Evolutionary conservation across 148 eudicot species (phyloP).

Genomic region (Bassia scoparia): DNA sequence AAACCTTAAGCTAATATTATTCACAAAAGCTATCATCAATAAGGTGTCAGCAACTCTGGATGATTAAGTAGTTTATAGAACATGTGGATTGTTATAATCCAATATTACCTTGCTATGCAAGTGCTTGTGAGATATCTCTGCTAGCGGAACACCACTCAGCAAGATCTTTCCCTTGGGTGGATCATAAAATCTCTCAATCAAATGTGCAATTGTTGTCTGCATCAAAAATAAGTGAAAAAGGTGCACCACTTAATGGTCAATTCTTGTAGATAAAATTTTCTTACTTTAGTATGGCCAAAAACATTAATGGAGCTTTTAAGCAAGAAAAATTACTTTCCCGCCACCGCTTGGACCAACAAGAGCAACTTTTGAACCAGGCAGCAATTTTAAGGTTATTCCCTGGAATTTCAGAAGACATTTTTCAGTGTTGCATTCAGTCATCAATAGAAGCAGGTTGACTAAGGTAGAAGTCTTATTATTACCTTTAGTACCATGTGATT

Average conservation of each 20-base stretch:
- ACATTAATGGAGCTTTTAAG: not conserved
- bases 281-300: not conserved
- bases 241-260: constrained; percentile 5
- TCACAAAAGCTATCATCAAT: too few relatives aligned
- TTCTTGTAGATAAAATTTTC: not conserved
- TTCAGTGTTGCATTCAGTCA: constrained; percentile 3
- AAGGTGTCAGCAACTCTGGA: too few relatives aligned
- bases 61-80: not conserved
- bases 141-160: constrained; percentile 71
- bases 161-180: constrained; percentile 73
- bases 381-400: constrained; percentile 72
- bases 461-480: constrained; percentile 5
- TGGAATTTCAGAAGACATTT: constrained; percentile 27
- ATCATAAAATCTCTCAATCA: constrained; percentile 85
- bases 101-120: constrained; percentile 68
- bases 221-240: constrained; percentile 9
- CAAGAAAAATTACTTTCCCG: constrained; percentile 55
- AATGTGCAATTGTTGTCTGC: constrained; percentile 94
- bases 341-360: constrained; percentile 99
- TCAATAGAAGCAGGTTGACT: constrained; percentile 2
- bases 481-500: constrained; percentile 85
- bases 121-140: constrained; percentile 68
- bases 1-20: too few relatives aligned
- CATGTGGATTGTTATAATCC: not conserved
- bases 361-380: constrained; percentile 84